Base-by-base conservation (phyloP, 1,139 yeast genomes). In the Saccharomyces uvarum region DNA sequence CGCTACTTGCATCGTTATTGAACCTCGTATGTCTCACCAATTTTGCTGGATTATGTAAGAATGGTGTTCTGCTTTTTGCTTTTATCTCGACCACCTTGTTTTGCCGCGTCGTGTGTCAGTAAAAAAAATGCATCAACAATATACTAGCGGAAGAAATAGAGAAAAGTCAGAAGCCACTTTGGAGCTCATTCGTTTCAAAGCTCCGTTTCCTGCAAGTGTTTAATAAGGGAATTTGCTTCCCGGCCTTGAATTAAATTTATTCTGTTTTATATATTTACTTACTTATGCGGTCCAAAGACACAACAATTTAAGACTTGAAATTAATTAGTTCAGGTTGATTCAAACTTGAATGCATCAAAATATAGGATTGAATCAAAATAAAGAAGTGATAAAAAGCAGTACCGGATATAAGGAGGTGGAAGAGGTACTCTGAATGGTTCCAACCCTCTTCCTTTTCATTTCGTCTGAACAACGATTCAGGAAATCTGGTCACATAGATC, bases 311-410 rank as follows among this genome's bases (percentile, higher is more conserved):
- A 16, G 44, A 38, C 44, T 38, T 38, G 44, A 38, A 38, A 38
- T 38, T 38, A 38, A 38, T 38, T 38, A 38, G 19, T 19, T 38
- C 44, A 19, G 44, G 44, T 24, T 38, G 44, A 44, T 56, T 54
- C 32, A 57, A 48, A 42, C 52, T 56, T 27, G 61, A 51, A 53
- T 64, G 68, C 57, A 62, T 58, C 38, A 64, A 53, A 42, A 53
- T 56, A 49, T 64, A 64, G 4, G 68, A 64, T 8, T 78, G 80
- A 26, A 81, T 69, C 31, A 89, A 75, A 0, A 87, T 95, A 57
- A 70, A 75, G 72, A 86, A 84, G 70, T 90, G 97, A 59, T 85
- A 84, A 56, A 74, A 75, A 0, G 96, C 95, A 6, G 96, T 96
- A 2, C 83, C 61, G 0, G 89, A 91, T 3, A 90, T 97, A 66